Evolutionary conservation across 78 protist genomes (phyloP).

Genomic region (Dictyostelium firmibasis): DNA sequence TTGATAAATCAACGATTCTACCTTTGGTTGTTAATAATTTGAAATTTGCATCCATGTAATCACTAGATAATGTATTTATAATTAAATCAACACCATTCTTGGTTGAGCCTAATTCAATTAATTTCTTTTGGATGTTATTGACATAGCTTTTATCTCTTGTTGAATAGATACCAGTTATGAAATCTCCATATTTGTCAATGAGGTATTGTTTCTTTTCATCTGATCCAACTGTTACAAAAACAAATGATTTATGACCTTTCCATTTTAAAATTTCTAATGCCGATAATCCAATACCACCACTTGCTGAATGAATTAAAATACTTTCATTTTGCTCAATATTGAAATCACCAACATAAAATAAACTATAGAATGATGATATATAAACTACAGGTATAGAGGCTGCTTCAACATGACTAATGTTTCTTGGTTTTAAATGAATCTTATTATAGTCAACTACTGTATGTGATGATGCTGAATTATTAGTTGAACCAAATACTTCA

Average conservation of each 20-base stretch:
- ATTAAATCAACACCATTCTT: conserved; percentile 76
- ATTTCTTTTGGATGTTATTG: not conserved
- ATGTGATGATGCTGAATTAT: not conserved
- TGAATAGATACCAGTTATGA: conserved; percentile 51
- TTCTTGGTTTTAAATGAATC: not conserved
- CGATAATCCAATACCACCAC: conserved; percentile 91
- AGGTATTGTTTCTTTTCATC: conserved; percentile 11
- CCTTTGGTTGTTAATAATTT: conserved; percentile 4
- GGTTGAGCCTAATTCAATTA: conserved; percentile 32
- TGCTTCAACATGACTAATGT: conserved; percentile 21
- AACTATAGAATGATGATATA: conserved; percentile 7
- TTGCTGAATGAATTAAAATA: conserved; percentile 84
- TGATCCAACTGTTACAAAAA: conserved; percentile 30
- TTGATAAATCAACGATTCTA: conserved; percentile 55
- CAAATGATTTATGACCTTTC: conserved; percentile 61
- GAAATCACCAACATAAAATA: not conserved
- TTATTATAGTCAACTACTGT: not conserved
- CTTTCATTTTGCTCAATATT: not conserved
- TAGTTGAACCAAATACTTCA: conserved; percentile 1
- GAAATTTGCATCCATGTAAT: conserved; percentile 34
- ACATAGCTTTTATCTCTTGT: not conserved
- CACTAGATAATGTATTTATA: conserved; percentile 46
- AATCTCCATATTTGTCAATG: not conserved
- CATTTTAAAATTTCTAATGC: conserved; percentile 82
- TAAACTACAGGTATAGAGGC: conserved; percentile 61